Conservation (phyloP, 192 early-diverging fungal genomes). For the Irineochytrium annulatum region DNA sequence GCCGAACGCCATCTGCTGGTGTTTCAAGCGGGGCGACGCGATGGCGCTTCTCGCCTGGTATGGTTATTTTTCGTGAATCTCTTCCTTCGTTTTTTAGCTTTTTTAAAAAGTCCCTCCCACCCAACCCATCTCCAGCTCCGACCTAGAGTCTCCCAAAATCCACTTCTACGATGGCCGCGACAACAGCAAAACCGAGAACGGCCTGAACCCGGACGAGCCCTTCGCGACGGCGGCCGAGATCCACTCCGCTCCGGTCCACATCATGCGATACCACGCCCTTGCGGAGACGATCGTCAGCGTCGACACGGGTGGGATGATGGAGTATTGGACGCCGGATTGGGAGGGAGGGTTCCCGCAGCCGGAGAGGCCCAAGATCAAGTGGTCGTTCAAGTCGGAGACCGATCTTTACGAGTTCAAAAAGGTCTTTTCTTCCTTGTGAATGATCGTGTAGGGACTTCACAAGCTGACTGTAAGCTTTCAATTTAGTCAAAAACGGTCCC, state of each 20-base stretch:
- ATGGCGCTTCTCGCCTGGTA: constrained; percentile 77
- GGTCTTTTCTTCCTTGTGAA: constrained; percentile 33
- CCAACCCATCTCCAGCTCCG: constrained; percentile 53
- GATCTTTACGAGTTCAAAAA: constrained; percentile 97
- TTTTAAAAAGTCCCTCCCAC: not conserved
- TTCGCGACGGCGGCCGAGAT: constrained; percentile 61
- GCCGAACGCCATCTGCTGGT: constrained; percentile 80
- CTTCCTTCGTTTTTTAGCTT: not conserved
- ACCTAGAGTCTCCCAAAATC: constrained; percentile 63
- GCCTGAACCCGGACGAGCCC: constrained; percentile 38
- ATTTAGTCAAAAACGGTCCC: constrained; percentile 69
- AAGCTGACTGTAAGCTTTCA: not conserved
- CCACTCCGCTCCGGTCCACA: constrained; percentile 67
- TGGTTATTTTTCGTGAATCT: constrained; percentile 14
- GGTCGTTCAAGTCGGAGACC: constrained; percentile 87
- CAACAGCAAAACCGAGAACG: constrained; percentile 15
- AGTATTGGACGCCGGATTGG: constrained; percentile 86
- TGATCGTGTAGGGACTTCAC: not conserved
- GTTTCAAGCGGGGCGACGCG: constrained; percentile 78
- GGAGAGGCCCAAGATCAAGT: constrained; percentile 53
- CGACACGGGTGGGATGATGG: constrained; percentile 84
- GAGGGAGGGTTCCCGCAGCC: constrained; percentile 4
- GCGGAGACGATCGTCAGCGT: constrained; percentile 77
- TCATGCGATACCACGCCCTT: constrained; percentile 77
- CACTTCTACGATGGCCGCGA: constrained; percentile 79